Conservation (phyloP, 352 stramenopile species). For the Sclerospora graminicola region DNA sequence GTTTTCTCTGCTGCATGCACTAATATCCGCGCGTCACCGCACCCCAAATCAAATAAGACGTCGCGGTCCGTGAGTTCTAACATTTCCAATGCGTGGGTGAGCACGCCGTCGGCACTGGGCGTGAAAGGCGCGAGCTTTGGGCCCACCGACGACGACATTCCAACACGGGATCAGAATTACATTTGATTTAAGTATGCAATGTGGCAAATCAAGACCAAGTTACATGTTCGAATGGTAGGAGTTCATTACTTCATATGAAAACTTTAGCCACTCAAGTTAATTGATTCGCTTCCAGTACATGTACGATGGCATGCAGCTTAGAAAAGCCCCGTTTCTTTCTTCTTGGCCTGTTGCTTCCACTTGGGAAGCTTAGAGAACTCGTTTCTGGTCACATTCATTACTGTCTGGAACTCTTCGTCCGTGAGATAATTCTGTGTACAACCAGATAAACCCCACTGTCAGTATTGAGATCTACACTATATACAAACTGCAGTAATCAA, state of each 20-base stretch:
- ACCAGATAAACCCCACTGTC: conserved; percentile 6
- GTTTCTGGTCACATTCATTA: conserved; percentile 51
- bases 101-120: conserved; percentile 54
- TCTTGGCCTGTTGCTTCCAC: conserved; percentile 84
- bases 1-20: conserved; percentile 42
- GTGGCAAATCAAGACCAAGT: too few species aligned
- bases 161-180: neutral
- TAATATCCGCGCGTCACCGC: conserved; percentile 64
- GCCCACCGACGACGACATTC: conserved; percentile 11
- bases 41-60: conserved; percentile 71
- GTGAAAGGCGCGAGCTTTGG: conserved; percentile 76
- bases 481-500: conserved; percentile 3
- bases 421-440: conserved; percentile 43
- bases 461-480: conserved; percentile 15
- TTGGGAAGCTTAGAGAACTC: conserved; percentile 65
- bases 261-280: neutral
- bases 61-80: conserved; percentile 41
- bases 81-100: conserved; percentile 50
- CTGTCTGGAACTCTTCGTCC: conserved; percentile 63
- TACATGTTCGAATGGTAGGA: too few species aligned
- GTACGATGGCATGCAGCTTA: conserved; percentile 24
- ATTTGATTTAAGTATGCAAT: conserved; percentile 12
- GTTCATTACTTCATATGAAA: too few species aligned
- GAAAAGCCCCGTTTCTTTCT: conserved; percentile 82
- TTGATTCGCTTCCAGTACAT: neutral